Evolutionary conservation across 2,329 filamentous ascomycete genomes (phyloP), one percentile per base, ranked within the genome.

Genomic region (Clonostachys rosea): DNA sequence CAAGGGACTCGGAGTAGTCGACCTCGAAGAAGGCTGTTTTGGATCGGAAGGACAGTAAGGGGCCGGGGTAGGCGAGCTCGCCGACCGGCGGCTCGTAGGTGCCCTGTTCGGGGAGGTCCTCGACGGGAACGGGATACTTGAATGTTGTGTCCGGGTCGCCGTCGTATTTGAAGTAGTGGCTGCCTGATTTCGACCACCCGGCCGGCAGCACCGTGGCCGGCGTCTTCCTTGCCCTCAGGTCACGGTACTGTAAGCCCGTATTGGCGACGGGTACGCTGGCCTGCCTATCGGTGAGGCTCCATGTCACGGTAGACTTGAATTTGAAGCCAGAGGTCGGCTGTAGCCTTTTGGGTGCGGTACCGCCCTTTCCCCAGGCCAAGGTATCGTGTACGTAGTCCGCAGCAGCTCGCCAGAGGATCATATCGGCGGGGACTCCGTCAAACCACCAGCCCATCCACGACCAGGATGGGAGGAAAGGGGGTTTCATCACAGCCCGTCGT

Each of bases 391-490:
- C 62, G 45, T 72, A 73, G 52, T 73, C 70, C 9, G 67, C 66
- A 2, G 68, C 65, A 1, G 69, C 68, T 43, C 63, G 63, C 70
- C 70, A 73, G 11, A 73, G 56, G 6, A 57, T 59, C 47, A 73
- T 51, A 46, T 73, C 70, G 13, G 68, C 66, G 6, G 69, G 62
- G 13, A 72, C 59, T 30, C 64, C 67, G 47, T 73, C 70, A 47
- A 69, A 71, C 64, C 68, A 71, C 70, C 70, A 74, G 18, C 70
- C 70, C 64, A 74, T 68, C 70, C 70, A 74, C 33, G 69, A 70
- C 70, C 70, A 74, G 5, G 67, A 70, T 1, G 70, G 70, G 6
- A 73, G 57, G 45, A 68, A 69, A 3, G 67, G 62, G 11, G 66
- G 59, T 0, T 62, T 60, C 5, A 64, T 56, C 7, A 67, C 53